Evolutionary conservation across 1,284 basidiomycete genomes (phyloP).

Genomic region (Ustilago cynodontis): DNA sequence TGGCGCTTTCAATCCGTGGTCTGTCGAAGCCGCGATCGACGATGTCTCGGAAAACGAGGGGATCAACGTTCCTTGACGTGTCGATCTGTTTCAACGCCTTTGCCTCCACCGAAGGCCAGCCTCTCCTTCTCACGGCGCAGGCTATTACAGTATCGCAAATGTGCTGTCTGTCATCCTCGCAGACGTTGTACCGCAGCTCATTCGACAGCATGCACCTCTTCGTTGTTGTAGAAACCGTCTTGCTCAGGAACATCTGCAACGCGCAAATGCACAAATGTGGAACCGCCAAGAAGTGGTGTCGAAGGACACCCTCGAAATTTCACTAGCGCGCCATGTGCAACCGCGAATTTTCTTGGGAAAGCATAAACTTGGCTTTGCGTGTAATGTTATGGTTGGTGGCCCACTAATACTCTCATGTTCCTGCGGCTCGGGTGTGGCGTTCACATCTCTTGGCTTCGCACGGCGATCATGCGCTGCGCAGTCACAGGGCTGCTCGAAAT

Average conservation of each 20-base stretch:
- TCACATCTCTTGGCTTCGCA: neutral
- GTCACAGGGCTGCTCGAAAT: neutral
- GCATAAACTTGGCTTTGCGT: neutral
- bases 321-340: conserved; percentile 2
- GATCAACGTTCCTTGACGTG: conserved; percentile 1
- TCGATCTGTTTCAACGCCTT: neutral
- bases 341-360: neutral
- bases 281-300: conserved; percentile 1
- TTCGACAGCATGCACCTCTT: neutral
- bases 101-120: neutral
- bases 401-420: conserved; percentile 2
- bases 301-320: conserved; percentile 5
- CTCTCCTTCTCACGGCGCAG: neutral
- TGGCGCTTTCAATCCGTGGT: neutral
- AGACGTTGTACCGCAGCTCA: neutral
- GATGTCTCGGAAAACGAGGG: neutral
- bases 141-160: neutral
- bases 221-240: neutral
- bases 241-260: neutral
- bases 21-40: neutral
- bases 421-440: neutral
- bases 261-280: neutral
- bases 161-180: too few species aligned
- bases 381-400: conserved; percentile 8
- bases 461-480: neutral